Evolutionary conservation across 768 basidiomycete species (phyloP).

Genomic region (Auriscalpium orientale): DNA sequence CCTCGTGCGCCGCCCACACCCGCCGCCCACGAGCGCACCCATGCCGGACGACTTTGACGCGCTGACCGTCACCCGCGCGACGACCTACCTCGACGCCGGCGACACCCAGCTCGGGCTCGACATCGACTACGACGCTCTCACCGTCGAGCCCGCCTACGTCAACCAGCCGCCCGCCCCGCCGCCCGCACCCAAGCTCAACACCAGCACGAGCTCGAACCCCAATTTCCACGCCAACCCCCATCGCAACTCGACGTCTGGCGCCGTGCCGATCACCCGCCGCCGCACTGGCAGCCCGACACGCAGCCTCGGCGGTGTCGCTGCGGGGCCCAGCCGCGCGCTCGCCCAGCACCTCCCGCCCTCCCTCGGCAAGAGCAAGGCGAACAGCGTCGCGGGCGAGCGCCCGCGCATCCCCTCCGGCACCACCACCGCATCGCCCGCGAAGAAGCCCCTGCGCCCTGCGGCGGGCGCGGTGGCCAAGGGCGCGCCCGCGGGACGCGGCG

Average conservation of each 20-base stretch:
- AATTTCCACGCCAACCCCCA: too few relatives aligned
- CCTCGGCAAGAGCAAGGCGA: slow-evolving; percentile 5
- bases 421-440: neutral
- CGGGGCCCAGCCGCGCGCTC: neutral
- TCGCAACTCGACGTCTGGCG: too few relatives aligned
- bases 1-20: slow-evolving; percentile 29
- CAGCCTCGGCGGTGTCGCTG: slow-evolving; percentile 2
- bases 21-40: slow-evolving; percentile 32
- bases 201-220: neutral
- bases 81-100: slow-evolving; percentile 8
- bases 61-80: slow-evolving; percentile 17
- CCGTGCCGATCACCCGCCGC: neutral
- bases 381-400: slow-evolving; percentile 9
- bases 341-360: too few relatives aligned
- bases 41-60: slow-evolving; percentile 37
- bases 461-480: neutral
- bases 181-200: neutral
- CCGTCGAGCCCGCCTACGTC: slow-evolving; percentile 1
- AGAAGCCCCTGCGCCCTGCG: neutral
- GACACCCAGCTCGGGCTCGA: slow-evolving; percentile 7
- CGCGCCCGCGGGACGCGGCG: slow-evolving; percentile 17
- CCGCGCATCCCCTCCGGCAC: too few relatives aligned
- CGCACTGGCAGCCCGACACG: slow-evolving; percentile 10
- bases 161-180: neutral
- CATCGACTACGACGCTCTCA: slow-evolving; percentile 13